Percentiles rank a stretch among this genome's conserved stretches.
Evolutionary conservation across 208 protist genomes (phyloP).

Genomic region (Herpetomonas tarakana): DNA sequence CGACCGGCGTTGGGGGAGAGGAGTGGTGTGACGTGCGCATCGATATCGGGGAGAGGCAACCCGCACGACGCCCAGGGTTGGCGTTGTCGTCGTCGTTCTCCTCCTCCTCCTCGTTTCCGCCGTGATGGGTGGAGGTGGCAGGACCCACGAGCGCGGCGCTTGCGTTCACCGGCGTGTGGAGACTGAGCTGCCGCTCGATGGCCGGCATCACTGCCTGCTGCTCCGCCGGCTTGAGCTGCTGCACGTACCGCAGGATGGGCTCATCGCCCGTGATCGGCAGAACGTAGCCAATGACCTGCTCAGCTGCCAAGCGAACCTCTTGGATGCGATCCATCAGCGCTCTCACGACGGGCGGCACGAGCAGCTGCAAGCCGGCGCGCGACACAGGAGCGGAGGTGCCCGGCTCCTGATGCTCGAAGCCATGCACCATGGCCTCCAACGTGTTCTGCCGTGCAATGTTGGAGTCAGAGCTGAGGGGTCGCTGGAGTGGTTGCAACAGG

Average conservation of each 20-base stretch:
- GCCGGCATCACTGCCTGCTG: constrained; percentile 66
- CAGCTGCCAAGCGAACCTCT: constrained; percentile 72
- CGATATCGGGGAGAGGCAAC: background rate
- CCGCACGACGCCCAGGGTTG: background rate
- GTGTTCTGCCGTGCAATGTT: constrained; percentile 67
- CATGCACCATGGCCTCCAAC: constrained; percentile 67
- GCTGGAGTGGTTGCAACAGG: constrained; percentile 61
- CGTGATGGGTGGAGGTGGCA: no score
- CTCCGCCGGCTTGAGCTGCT: constrained; percentile 74
- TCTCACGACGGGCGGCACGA: constrained; percentile 56
- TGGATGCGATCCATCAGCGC: constrained; percentile 81
- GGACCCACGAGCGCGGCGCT: constrained; percentile 9
- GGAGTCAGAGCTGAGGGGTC: constrained; percentile 74
- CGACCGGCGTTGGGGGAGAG: constrained; percentile 5
- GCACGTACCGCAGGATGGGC: constrained; percentile 39
- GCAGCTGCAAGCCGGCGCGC: constrained; percentile 31
- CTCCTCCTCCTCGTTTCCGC: constrained; percentile 12
- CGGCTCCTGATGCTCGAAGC: constrained; percentile 47
- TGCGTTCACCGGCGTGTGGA: constrained; percentile 17
- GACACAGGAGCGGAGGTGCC: constrained; percentile 36
- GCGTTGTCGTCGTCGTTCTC: constrained; percentile 13
- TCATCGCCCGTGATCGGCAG: constrained; percentile 65
- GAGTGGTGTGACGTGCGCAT: constrained; percentile 4
- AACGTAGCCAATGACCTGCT: constrained; percentile 70
- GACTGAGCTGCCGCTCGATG: constrained; percentile 69